Percentiles rank a stretch among this genome's conserved stretches.
Conservation (phyloP, 768 basidiomycete genomes). For the Thelephora ganbajun region DNA sequence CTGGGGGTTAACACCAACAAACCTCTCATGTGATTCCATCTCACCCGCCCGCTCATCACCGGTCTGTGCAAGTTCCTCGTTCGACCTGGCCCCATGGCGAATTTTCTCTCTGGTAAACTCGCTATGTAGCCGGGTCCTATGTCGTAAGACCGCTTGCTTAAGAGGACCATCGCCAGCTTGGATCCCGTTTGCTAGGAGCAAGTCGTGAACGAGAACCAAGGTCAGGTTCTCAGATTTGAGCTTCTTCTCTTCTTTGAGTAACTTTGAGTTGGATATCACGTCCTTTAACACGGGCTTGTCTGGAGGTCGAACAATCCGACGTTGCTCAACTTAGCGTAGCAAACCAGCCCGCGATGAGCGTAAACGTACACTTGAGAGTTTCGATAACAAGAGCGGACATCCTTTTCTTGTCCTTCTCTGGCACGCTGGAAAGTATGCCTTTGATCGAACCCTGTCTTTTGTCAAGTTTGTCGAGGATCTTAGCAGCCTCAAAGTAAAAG, state of each 20-base stretch:
- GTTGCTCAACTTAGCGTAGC: too few relatives aligned
- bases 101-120: slow-evolving; percentile 81
- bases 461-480: slow-evolving; percentile 74
- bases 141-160: slow-evolving; percentile 75
- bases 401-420: slow-evolving; percentile 63
- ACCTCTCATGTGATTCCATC: neutral
- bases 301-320: slow-evolving; percentile 17
- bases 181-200: slow-evolving; percentile 72
- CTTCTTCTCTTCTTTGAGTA: slow-evolving; percentile 67
- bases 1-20: neutral
- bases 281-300: slow-evolving; percentile 67
- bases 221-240: slow-evolving; percentile 66
- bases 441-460: slow-evolving; percentile 89
- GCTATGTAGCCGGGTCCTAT: slow-evolving; percentile 78
- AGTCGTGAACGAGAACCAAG: slow-evolving; percentile 82
- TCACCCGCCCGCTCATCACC: slow-evolving; percentile 53
- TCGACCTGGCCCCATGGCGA: slow-evolving; percentile 51
- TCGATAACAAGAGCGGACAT: slow-evolving; percentile 84
- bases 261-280: slow-evolving; percentile 50
- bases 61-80: slow-evolving; percentile 46
- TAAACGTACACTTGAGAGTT: slow-evolving; percentile 91
- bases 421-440: slow-evolving; percentile 58
- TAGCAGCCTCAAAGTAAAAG: slow-evolving; percentile 87
- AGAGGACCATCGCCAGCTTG: slow-evolving; percentile 85
- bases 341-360: too few relatives aligned